A percentile compares a stretch with the other conserved stretches of the same genome.
These are phyloP conservation scores for Myriosclerotinia scirpicola DNA, from an alignment of 2,329 filamentous ascomycete species.

Conservation along the genomic window DNA sequence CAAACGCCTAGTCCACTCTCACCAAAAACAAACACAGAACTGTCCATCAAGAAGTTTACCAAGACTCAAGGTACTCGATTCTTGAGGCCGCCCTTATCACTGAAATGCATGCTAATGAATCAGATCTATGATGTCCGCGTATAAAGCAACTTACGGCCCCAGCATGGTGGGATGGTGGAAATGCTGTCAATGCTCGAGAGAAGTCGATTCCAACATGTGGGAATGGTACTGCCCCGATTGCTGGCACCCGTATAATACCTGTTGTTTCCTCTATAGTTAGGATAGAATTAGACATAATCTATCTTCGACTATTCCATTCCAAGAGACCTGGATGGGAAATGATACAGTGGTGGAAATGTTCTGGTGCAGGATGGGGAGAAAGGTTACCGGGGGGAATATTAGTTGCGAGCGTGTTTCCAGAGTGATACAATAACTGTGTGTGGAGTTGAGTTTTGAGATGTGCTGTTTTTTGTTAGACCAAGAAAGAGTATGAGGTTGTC, in stretches of 20 bases:
- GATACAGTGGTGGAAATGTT: neutral
- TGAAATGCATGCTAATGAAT: neutral
- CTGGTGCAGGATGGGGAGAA: neutral
- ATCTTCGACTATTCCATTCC: neutral
- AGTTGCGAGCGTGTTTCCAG: neutral
- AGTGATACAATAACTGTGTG: neutral
- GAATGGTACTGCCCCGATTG: slow-evolving; percentile 30
- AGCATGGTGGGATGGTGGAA: slow-evolving; percentile 27
- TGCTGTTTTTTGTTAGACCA: neutral
- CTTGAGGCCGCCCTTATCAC: neutral
- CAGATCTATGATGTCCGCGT: neutral
- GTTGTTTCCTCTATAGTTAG: neutral
- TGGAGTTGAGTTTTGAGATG: neutral
- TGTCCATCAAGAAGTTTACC: neutral
- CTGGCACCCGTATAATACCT: slow-evolving; percentile 22
- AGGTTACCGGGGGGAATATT: neutral
- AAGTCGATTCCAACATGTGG: slow-evolving; percentile 24
- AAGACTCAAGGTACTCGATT: slow-evolving; percentile 10
- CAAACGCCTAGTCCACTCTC: neutral
- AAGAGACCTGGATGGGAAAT: neutral
- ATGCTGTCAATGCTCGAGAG: slow-evolving; percentile 24
- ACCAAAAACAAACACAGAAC: neutral
- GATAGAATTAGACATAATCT: neutral
- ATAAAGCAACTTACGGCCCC: neutral
- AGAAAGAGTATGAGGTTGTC: neutral